Base-by-base conservation (phyloP, 208 protist species). In the Tritrichomonas foetus region DNA sequence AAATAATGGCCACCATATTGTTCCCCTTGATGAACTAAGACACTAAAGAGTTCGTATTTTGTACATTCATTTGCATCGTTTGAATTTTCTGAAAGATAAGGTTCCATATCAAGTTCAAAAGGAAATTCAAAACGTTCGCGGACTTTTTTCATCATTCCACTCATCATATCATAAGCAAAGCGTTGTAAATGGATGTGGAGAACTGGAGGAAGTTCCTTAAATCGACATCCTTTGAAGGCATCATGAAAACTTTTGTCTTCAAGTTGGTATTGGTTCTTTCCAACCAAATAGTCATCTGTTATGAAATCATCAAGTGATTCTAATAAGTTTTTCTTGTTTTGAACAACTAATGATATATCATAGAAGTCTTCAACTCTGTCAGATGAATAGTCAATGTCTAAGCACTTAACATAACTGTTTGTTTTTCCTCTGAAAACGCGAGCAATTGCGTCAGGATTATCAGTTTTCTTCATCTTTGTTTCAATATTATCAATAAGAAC, bases 401-500 rank as follows among this genome's bases (percentile, higher is more conserved):
- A 20, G 30, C 44, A 44, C 3, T n/a, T 53, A 20, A 89, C 13
- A 11, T 57, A 53, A 27, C 57, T 89, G 47, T 11, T 33, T 27
- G 78, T 89, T 47, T 89, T 89, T 53, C 78, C 78, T 2, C 78
- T 8, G 78, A 89, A 89, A 39, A 89, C 33, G 16, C 14, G 33
- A 20, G 78, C 78, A n/a, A 89, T 53, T 27, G 44, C 78, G 39
- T 89, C 47, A 5, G 25, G 14, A 13, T 89, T 89, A 36, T 89
- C 78, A 13, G 78, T 89, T 20, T 39, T 39, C 57, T 89, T 89
- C 41, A 89, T 25, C 27, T 89, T 89, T 9, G 25, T 89, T 89
- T 89, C 78, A 16, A 89, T 33, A 57, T 89, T 89, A 89, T 89
- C 78, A 89, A 89, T 47, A 39, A 89, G 57, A 41, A 41, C 27